Evolutionary conservation across 2,329 filamentous ascomycete genomes (phyloP).

Genomic region (Grosmannia penicillata): DNA sequence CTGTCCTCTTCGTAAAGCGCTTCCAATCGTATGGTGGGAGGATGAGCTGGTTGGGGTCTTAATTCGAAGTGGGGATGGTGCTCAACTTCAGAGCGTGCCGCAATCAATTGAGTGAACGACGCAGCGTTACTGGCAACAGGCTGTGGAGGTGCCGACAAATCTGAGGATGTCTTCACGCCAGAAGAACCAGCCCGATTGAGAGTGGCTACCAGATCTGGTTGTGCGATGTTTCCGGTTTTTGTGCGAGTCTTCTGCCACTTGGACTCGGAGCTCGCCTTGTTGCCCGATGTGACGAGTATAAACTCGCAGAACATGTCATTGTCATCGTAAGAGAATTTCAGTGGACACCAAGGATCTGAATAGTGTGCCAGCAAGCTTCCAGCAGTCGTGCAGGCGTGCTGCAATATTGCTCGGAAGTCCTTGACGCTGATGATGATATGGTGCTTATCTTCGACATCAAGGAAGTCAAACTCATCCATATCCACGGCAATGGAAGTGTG

Average conservation of each 20-base stretch:
- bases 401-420: constrained; percentile 66
- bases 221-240: neutral
- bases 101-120: constrained; percentile 13
- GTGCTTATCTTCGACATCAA: constrained; percentile 57
- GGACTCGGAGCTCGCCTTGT: constrained; percentile 29
- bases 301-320: constrained; percentile 61
- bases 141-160: no score
- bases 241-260: constrained; percentile 12
- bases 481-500: constrained; percentile 69
- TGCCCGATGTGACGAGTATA: constrained; percentile 69
- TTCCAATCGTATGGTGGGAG: constrained; percentile 45
- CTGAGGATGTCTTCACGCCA: no score
- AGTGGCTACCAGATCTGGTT: neutral
- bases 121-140: neutral
- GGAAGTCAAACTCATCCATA: constrained; percentile 61
- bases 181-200: no score
- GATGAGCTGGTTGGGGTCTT: constrained; percentile 19
- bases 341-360: constrained; percentile 54
- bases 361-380: constrained; percentile 54
- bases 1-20: constrained; percentile 57
- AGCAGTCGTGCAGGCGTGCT: constrained; percentile 56
- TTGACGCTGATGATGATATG: constrained; percentile 73
- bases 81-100: constrained; percentile 18
- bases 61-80: constrained; percentile 19
- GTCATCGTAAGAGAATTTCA: constrained; percentile 56